Evolutionary conservation across 768 basidiomycete species (phyloP), one percentile per base, ranked within the genome.

Genomic region (Suillus placidus): DNA sequence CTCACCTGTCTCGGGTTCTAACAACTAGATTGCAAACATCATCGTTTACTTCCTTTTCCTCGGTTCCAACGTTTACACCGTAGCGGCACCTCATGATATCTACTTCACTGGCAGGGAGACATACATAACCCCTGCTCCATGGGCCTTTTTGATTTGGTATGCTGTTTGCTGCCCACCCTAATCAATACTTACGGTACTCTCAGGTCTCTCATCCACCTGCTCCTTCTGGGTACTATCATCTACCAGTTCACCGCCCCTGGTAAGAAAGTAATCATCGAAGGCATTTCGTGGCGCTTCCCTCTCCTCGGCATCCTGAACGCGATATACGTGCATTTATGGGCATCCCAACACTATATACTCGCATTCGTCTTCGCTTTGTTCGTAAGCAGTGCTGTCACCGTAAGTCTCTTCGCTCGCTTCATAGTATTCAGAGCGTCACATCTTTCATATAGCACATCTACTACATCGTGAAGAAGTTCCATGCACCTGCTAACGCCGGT

Each of bases 81-180:
- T 95, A 67, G 88, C 93, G 7, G 85, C 87, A 2, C 93, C 93
- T 0, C 83, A 85, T 49, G 88, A 85, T 68, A 83, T 88, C 60
- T 93, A 94, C 79, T 87, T 83, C 73, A 77, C 81, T 68, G 88
- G 87, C 54, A 94, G 94, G 76, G 89, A 92, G 70, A 97, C 96
- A 0, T 98, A 95, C 78, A 81, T 99, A 65, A 97, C 95, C 1
- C 97, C 97, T n/a, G 93, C 94, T 32, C 88, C 90, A 34, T 97
- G 92, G 88, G 91, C 93, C 2, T 97, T 95, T 82, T 85, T 91
- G 80, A 91, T 95, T 74, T 97, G 95, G 94, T 91, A 63, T 49
- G 82, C 74, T 40, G 20, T 40, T 30, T 32, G 57, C 54, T 37
- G 9, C 26, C n/a, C 16, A 56, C 42, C 30, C 13, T 20, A 56